A percentile compares a stretch with the other conserved stretches of the same genome.
Conservation (phyloP, 805 yeast species). For the Wickerhamiella kurtzmanii region DNA sequence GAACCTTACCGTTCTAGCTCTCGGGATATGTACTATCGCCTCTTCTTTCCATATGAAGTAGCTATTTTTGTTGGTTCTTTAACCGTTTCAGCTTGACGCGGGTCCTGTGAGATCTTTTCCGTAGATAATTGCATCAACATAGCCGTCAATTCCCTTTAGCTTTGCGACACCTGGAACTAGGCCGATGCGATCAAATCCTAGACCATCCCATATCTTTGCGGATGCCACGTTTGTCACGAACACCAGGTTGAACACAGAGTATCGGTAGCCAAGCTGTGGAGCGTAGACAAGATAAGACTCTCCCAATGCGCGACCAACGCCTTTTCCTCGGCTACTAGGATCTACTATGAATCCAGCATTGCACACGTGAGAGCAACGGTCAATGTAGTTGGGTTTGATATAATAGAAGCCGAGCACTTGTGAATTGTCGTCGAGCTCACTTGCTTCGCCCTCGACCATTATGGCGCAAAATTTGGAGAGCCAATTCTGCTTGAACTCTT, state of each 20-base stretch:
- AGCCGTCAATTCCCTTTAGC: slow-evolving; percentile 46
- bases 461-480: slow-evolving; percentile 53
- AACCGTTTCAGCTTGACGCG: slow-evolving; percentile 1
- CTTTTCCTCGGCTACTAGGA: slow-evolving; percentile 43
- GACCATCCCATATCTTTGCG: slow-evolving; percentile 60
- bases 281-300: slow-evolving; percentile 55
- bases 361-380: slow-evolving; percentile 75
- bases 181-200: slow-evolving; percentile 76
- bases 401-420: slow-evolving; percentile 60
- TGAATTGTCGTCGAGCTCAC: slow-evolving; percentile 16
- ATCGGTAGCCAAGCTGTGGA: slow-evolving; percentile 62
- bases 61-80: too few relatives aligned
- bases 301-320: slow-evolving; percentile 62
- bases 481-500: slow-evolving; percentile 54
- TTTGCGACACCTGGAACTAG: slow-evolving; percentile 58
- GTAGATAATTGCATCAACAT: slow-evolving; percentile 65
- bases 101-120: slow-evolving; percentile 43
- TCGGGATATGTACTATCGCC: too few relatives aligned
- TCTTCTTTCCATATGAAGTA: too few relatives aligned
- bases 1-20: too few relatives aligned
- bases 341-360: slow-evolving; percentile 78
- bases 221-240: slow-evolving; percentile 72
- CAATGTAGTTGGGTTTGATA: slow-evolving; percentile 75
- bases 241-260: slow-evolving; percentile 79
- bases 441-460: slow-evolving; percentile 35